Evolutionary conservation across 345 rosid species (phyloP).

Genomic region (Tarenaya hassleriana): DNA sequence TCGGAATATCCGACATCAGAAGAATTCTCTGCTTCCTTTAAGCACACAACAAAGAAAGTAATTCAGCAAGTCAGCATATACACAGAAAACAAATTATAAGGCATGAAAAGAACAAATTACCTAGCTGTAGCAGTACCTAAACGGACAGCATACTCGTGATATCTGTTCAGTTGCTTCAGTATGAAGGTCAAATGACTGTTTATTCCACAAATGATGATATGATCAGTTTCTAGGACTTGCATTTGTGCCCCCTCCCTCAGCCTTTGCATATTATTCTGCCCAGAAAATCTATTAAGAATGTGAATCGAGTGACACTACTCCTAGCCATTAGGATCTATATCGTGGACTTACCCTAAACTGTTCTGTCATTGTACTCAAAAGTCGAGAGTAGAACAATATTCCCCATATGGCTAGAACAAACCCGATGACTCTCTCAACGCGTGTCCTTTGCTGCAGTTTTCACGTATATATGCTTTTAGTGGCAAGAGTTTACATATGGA

Average conservation of each 20-base stretch:
- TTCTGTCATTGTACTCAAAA: slow-evolving; percentile 96
- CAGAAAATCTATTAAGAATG: slow-evolving; percentile 23
- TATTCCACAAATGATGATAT: slow-evolving; percentile 83
- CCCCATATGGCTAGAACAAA: slow-evolving; percentile 93
- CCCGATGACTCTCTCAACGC: slow-evolving; percentile 74
- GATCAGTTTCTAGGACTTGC: slow-evolving; percentile 89
- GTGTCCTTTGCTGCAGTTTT: slow-evolving; percentile 83
- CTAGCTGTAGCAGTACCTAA: slow-evolving; percentile 91
- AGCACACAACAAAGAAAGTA: slow-evolving; percentile 19
- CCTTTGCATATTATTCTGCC: slow-evolving; percentile 82
- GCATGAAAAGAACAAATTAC: slow-evolving; percentile 34
- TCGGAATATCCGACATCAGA: slow-evolving; percentile 90
- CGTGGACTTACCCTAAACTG: slow-evolving; percentile 67
- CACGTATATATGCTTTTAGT: slow-evolving; percentile 27
- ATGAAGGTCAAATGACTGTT: slow-evolving; percentile 74
- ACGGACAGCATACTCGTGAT: slow-evolving; percentile 84
- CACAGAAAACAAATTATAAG: slow-evolving; percentile 3
- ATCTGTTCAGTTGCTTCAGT: slow-evolving; percentile 82
- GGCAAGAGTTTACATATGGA: slow-evolving; percentile 9
- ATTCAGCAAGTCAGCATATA: slow-evolving; percentile 11
- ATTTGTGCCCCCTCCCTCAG: slow-evolving; percentile 95
- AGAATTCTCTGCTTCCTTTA: slow-evolving; percentile 89
- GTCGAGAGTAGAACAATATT: slow-evolving; percentile 83
- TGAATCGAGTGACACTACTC: slow-evolving; percentile 14
- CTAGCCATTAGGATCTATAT: slow-evolving; percentile 9